These are phyloP conservation scores for Pilatotrama ljubarskyi DNA, from an alignment of 768 basidiomycete species.

Conservation along the genomic window DNA sequence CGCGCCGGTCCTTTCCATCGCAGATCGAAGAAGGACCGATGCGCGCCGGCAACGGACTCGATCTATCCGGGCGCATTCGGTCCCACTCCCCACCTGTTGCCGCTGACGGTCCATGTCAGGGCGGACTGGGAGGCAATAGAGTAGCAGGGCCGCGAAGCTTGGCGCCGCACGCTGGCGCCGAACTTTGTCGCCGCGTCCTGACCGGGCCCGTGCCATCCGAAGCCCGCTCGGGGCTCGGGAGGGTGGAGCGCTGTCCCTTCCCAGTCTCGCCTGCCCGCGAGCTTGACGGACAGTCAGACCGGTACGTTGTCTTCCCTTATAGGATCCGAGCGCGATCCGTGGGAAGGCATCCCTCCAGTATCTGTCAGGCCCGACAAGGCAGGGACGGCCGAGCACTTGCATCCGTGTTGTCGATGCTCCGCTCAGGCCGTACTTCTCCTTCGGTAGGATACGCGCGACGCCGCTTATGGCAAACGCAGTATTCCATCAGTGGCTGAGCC, in stretches of 20 bases:
- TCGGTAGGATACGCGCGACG: not conserved
- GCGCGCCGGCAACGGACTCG: constrained; percentile 4
- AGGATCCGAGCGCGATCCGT: constrained; percentile 1
- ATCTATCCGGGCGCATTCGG: constrained; percentile 1
- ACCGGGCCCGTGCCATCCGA: not conserved
- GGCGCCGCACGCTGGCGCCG: not conserved
- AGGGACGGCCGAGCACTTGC: constrained; percentile 7
- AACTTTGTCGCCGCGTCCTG: constrained; percentile 8
- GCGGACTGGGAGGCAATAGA: not conserved
- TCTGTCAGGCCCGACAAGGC: constrained; percentile 7
- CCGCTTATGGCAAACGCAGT: not conserved
- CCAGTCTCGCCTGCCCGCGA: not conserved
- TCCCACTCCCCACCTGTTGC: not conserved
- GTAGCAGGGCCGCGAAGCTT: not conserved
- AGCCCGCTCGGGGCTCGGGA: not conserved
- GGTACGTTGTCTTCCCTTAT: not conserved
- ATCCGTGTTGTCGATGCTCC: not conserved
- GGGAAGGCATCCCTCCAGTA: constrained; percentile 1
- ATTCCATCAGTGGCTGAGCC: constrained; percentile 8
- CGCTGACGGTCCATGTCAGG: constrained; percentile 2
- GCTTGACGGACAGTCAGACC: not conserved
- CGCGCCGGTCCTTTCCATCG: not conserved
- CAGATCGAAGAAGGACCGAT: constrained; percentile 1
- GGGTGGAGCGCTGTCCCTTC: not conserved
- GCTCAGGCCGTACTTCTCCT: not conserved